These are phyloP conservation scores for Hygrophoropsis aurantiaca DNA, from an alignment of 768 basidiomycete genomes.

Conservation along the genomic window DNA sequence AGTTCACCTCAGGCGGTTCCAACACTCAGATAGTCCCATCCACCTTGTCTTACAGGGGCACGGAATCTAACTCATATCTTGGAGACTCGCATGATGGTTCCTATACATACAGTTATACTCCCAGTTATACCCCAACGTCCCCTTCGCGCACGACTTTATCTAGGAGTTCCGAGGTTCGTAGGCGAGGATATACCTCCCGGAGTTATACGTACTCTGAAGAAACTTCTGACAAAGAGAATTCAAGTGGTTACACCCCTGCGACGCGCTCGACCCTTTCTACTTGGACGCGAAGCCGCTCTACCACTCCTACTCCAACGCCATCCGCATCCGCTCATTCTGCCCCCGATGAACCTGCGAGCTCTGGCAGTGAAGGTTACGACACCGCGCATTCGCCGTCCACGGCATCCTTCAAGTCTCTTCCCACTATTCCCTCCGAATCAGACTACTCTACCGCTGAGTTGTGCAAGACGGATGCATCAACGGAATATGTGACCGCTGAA, in stretches of 20 bases:
- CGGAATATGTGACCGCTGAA: constrained; percentile 51
- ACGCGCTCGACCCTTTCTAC: constrained; percentile 33
- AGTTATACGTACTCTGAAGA: constrained; percentile 36
- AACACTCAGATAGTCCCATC: constrained; percentile 50
- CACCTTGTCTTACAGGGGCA: constrained; percentile 50
- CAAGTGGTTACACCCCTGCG: constrained; percentile 32
- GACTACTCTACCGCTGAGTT: constrained; percentile 43
- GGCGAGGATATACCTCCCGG: constrained; percentile 43
- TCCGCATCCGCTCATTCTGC: constrained; percentile 27
- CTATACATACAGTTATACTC: constrained; percentile 31
- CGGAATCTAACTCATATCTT: constrained; percentile 54
- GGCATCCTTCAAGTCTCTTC: constrained; percentile 55
- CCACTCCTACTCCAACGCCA: constrained; percentile 30
- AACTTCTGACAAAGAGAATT: constrained; percentile 61
- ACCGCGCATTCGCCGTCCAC: constrained; percentile 43
- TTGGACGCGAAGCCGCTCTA: constrained; percentile 33
- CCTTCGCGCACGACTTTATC: constrained; percentile 53
- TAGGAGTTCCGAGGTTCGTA: constrained; percentile 56
- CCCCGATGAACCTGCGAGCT: constrained; percentile 30
- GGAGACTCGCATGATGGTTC: constrained; percentile 52
- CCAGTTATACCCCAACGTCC: constrained; percentile 40
- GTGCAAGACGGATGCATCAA: constrained; percentile 41
- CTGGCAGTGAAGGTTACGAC: constrained; percentile 54
- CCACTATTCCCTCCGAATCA: constrained; percentile 58
- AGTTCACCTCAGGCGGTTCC: constrained; percentile 35